These are phyloP conservation scores for Agrocybe chaxingu DNA, from an alignment of 768 basidiomycete genomes.

Conservation along the genomic window DNA sequence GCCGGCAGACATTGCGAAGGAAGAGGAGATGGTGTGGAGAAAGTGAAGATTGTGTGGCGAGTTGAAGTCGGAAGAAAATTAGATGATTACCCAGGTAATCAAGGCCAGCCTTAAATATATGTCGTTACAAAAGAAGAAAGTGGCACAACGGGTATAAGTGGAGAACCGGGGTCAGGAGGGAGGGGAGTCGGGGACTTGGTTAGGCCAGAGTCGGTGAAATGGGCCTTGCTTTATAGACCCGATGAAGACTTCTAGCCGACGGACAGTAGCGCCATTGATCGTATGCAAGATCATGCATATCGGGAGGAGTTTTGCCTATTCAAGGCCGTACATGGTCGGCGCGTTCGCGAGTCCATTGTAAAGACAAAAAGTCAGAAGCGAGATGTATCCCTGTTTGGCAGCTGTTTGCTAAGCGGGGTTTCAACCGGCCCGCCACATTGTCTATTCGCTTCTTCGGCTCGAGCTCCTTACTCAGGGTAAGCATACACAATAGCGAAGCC, in stretches of 20 bases:
- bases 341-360: constrained; percentile 7
- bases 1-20: constrained; percentile 4
- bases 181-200: constrained; percentile 9
- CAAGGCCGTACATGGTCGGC: background rate
- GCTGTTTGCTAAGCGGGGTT: constrained; percentile 14
- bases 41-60: constrained; percentile 2
- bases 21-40: constrained; percentile 6
- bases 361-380: constrained; percentile 6
- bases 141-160: constrained; percentile 19
- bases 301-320: background rate
- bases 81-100: constrained; percentile 32
- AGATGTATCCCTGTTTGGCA: background rate
- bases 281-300: background rate
- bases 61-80: constrained; percentile 14
- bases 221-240: constrained; percentile 27
- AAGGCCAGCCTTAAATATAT: constrained; percentile 35
- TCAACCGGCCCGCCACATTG: constrained; percentile 10
- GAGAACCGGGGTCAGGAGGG: constrained; percentile 14
- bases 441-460: background rate
- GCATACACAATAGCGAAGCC: background rate
- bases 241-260: constrained; percentile 16
- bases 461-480: background rate
- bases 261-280: constrained; percentile 15
- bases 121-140: constrained; percentile 17
- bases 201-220: constrained; percentile 10